Evolutionary conservation across 352 stramenopile genomes (phyloP).

Genomic region (Phytophthora palmivora): DNA sequence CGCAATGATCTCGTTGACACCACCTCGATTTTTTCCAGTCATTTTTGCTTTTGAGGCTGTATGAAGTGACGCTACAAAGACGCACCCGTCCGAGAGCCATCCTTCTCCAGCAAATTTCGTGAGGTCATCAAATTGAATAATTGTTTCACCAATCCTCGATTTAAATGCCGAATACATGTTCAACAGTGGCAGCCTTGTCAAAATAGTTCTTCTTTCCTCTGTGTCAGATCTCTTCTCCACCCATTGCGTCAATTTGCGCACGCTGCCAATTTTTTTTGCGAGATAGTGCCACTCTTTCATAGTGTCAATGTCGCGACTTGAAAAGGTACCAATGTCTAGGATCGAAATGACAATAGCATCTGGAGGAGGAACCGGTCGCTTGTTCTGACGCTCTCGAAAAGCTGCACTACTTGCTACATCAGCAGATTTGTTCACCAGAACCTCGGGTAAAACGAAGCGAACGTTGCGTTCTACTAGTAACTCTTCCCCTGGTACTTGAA

Average conservation of each 20-base stretch:
- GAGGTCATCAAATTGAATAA: constrained; percentile 13
- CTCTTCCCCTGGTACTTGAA: neutral
- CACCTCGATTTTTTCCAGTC: neutral
- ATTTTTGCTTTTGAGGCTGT: neutral
- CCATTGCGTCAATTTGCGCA: neutral
- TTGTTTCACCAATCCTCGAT: constrained; percentile 5
- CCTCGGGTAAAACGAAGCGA: neutral
- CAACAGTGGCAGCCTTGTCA: neutral
- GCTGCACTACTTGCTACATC: neutral
- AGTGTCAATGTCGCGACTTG: neutral
- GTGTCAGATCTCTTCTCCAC: neutral
- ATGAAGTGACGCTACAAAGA: neutral
- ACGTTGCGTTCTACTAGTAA: neutral
- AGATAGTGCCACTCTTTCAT: constrained; percentile 6
- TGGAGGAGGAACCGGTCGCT: neutral
- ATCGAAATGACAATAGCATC: neutral
- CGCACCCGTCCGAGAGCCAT: constrained; percentile 1
- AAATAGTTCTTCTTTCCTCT: neutral
- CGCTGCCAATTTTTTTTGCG: neutral
- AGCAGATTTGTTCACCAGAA: constrained; percentile 5
- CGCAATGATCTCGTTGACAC: neutral
- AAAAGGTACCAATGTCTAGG: neutral
- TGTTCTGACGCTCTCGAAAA: neutral
- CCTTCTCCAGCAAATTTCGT: constrained; percentile 10
- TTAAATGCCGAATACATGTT: constrained; percentile 13